A percentile compares a stretch with the other conserved stretches of the same genome.
These are phyloP conservation scores for Curvularia lunata DNA, from an alignment of 2,329 filamentous ascomycete genomes.

Conservation along the genomic window DNA sequence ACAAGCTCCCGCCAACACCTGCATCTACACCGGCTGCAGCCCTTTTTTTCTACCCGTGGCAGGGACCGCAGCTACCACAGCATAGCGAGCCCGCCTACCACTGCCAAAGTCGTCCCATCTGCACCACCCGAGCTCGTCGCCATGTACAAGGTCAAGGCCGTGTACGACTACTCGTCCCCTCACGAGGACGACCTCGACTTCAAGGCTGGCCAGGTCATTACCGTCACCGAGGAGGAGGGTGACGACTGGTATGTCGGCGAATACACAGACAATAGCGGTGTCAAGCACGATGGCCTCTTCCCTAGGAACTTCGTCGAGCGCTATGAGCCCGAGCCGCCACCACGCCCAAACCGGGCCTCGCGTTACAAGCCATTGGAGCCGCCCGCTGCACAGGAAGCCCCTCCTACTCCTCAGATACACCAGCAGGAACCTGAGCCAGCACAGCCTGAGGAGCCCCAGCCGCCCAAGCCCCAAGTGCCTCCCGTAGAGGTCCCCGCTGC, in stretches of 20 bases:
- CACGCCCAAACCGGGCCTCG: slow-evolving; percentile 74
- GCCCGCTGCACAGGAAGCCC: slow-evolving; percentile 36
- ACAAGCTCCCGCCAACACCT: not conserved
- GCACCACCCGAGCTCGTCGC: slow-evolving; percentile 11
- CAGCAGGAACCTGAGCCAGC: slow-evolving; percentile 36
- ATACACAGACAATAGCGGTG: slow-evolving; percentile 77
- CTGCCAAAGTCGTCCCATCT: slow-evolving; percentile 4
- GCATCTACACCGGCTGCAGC: slow-evolving; percentile 4
- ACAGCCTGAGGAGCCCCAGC: slow-evolving; percentile 36
- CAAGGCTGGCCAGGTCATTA: slow-evolving; percentile 83
- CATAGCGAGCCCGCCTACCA: slow-evolving; percentile 8
- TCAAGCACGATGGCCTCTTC: slow-evolving; percentile 84
- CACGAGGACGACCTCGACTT: slow-evolving; percentile 97
- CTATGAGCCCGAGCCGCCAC: slow-evolving; percentile 89
- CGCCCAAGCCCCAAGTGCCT: slow-evolving; percentile 49
- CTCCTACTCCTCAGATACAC: slow-evolving; percentile 37
- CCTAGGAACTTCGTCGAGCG: slow-evolving; percentile 97
- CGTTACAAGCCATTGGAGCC: slow-evolving; percentile 55
- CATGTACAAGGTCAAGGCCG: slow-evolving; percentile 88
- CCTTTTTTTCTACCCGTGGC: slow-evolving; percentile 11
- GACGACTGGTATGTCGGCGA: slow-evolving; percentile 92
- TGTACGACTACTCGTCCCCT: slow-evolving; percentile 91
- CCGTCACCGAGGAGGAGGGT: slow-evolving; percentile 90
- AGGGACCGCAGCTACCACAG: slow-evolving; percentile 21
- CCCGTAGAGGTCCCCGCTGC: slow-evolving; percentile 42